phyloP scores from a whole-genome alignment of 352 stramenopile species.

The Pythium monospermum region DNA sequence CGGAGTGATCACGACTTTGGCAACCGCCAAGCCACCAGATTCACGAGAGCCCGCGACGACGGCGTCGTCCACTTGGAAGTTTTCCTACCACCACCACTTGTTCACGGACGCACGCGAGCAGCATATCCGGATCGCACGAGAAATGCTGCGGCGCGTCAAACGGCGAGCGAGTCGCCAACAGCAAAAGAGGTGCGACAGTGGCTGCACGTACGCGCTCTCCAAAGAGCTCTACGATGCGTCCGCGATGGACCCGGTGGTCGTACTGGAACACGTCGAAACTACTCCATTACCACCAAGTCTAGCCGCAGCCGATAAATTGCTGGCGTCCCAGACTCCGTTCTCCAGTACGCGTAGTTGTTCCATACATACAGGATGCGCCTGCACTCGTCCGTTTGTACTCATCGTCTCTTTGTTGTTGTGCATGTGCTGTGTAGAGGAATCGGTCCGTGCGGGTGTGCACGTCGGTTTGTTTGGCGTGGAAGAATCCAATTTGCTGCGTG shows the following conservation, averaged over 20 bases:
- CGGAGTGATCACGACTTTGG: slow-evolving; percentile 41
- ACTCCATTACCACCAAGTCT: slow-evolving; percentile 1
- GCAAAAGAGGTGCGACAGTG: background rate
- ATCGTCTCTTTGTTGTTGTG: background rate
- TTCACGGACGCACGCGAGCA: slow-evolving; percentile 27
- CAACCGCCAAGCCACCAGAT: background rate
- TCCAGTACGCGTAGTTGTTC: slow-evolving; percentile 17
- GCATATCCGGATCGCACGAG: slow-evolving; percentile 29
- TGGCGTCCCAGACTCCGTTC: slow-evolving; percentile 30
- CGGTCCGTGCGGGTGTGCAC: slow-evolving; percentile 31
- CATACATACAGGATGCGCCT: background rate
- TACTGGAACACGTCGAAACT: background rate
- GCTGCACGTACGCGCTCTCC: too few relatives aligned
- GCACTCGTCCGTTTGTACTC: background rate
- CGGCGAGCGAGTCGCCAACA: slow-evolving; percentile 10
- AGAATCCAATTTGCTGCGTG: slow-evolving; percentile 32
- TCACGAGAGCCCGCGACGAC: slow-evolving; percentile 12
- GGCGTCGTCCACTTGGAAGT: slow-evolving; percentile 37
- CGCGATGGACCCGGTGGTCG: background rate
- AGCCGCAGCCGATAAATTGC: slow-evolving; percentile 4
- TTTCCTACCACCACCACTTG: slow-evolving; percentile 29
- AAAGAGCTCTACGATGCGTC: too few relatives aligned
- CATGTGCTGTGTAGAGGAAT: too few relatives aligned
- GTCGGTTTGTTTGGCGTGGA: slow-evolving; percentile 38
- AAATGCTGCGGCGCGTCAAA: slow-evolving; percentile 39